Base-by-base conservation (phyloP, 257 asterid genomes). In the Ballota nigra region DNA sequence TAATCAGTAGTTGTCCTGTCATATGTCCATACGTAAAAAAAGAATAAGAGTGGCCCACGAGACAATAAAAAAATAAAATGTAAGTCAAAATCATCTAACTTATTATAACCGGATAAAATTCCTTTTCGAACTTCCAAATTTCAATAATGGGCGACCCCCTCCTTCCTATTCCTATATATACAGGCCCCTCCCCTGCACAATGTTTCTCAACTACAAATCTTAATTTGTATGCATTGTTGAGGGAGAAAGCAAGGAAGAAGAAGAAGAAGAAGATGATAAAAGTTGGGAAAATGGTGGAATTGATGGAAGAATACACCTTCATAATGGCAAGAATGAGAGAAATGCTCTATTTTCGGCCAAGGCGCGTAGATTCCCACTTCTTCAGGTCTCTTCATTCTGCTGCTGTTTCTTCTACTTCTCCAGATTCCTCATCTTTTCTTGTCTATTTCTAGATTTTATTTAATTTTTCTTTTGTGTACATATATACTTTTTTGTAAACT, bases 271-370 rank as follows among this genome's bases (percentile, higher is more conserved):
- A 55, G 77, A 92, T 92, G 98, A 84, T 92, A 9, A 84, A 84
- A 70, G 77, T 92, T 0, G 93, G 96, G 65, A 86, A 74, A 69
- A 85, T 92, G 90, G 88, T 85, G 70, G 94, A 78, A 70, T 67
- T 92, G 6, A 55, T 92, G 81, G 90, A 85, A 75, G 94, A 89
- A 64, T 92, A 85, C 85, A 83, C 86, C 51, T 58, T 84, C 65
- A 68, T 85, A 2, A 83, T 92, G 81, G 88, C 81, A 0, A 86
- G 86, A 73, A 64, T 87, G 80, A 79, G 90, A 62, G 89, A 89
- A 13, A 82, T 83, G 59, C 43, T 89, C 1, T 26, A 71, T 69
- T 68, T 69, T 67, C 75, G 65, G 16, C 75, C 84, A 5, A 43
- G 82, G 73, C 85, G 72, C n/a, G 4, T 81, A 8, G 82, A 72